Percentiles rank a stretch among this genome's conserved stretches.
These are phyloP conservation scores for Phaffomyces thermotolerans DNA, from an alignment of 805 yeast species.

Conservation along the genomic window DNA sequence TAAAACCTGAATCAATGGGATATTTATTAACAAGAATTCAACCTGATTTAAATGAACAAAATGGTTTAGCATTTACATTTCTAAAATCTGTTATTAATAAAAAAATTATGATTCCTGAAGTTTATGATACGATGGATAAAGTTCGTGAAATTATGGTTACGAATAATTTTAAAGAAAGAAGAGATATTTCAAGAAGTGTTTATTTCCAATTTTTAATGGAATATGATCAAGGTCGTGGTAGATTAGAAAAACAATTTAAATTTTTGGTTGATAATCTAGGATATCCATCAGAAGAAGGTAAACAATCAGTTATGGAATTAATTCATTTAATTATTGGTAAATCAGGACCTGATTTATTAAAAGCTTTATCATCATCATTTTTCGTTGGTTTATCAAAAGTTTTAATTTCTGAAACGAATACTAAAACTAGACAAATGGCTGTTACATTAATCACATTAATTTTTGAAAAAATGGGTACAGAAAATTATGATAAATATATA, in stretches of 20 bases:
- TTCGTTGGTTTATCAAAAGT: slow-evolving; percentile 78
- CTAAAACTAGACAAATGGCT: slow-evolving; percentile 82
- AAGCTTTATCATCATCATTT: slow-evolving; percentile 62
- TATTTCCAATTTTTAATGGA: slow-evolving; percentile 85
- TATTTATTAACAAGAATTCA: slow-evolving; percentile 64
- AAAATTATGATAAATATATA: slow-evolving; percentile 30
- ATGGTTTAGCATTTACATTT: slow-evolving; percentile 79
- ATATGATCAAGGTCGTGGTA: slow-evolving; percentile 86
- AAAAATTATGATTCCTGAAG: slow-evolving; percentile 74
- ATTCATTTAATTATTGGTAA: slow-evolving; percentile 63
- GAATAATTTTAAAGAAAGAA: slow-evolving; percentile 71
- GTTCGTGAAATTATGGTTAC: slow-evolving; percentile 84
- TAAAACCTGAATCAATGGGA: slow-evolving; percentile 66
- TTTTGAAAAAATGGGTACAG: slow-evolving; percentile 40
- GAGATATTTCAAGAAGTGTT: slow-evolving; percentile 78
- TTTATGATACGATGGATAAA: slow-evolving; percentile 80
- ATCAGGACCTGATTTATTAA: slow-evolving; percentile 50
- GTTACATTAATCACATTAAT: slow-evolving; percentile 49
- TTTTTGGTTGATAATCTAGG: slow-evolving; percentile 72
- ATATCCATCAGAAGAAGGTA: slow-evolving; percentile 80
- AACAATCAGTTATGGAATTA: slow-evolving; percentile 87
- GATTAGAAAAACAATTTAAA: slow-evolving; percentile 75
- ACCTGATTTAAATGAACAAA: slow-evolving; percentile 89
- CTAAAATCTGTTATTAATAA: slow-evolving; percentile 70
- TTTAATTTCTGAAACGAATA: slow-evolving; percentile 66